Conservation (phyloP, 1,139 yeast genomes). For the Yamadazyma epiphylla region DNA sequence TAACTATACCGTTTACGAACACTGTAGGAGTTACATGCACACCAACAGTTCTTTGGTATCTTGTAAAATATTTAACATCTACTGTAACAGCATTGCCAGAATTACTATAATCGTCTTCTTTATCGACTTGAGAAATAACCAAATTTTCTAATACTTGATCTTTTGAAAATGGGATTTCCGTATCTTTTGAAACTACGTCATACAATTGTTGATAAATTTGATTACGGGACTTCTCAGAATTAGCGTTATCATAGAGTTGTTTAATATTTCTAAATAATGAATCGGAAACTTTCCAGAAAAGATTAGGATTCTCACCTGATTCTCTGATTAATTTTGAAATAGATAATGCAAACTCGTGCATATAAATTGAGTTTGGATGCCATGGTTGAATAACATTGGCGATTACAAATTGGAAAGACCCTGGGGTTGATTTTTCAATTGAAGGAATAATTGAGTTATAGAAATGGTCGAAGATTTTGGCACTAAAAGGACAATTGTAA, state of each 20-base stretch:
- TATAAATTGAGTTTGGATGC: conserved; percentile 70
- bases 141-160: conserved; percentile 34
- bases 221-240: conserved; percentile 50
- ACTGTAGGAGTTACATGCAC: conserved; percentile 87
- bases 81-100: conserved; percentile 55
- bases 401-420: conserved; percentile 52
- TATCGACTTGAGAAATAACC: conserved; percentile 19
- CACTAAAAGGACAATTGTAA: conserved; percentile 76
- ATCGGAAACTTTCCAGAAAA: conserved; percentile 62
- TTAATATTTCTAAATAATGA: conserved; percentile 51
- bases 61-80: conserved; percentile 72
- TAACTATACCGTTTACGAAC: conserved; percentile 60
- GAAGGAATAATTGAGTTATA: conserved; percentile 51
- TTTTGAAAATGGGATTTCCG: conserved; percentile 33
- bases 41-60: conserved; percentile 71
- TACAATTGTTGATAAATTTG: conserved; percentile 56
- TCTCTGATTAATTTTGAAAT: conserved; percentile 58
- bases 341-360: conserved; percentile 72
- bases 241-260: conserved; percentile 60
- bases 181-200: conserved; percentile 40
- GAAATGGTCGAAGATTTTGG: conserved; percentile 57
- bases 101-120: conserved; percentile 36
- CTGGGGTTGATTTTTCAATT: conserved; percentile 44
- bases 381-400: conserved; percentile 80
- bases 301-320: conserved; percentile 19